phyloP scores from a whole-genome alignment of 805 yeast species.

The Pichia manshurica region DNA sequence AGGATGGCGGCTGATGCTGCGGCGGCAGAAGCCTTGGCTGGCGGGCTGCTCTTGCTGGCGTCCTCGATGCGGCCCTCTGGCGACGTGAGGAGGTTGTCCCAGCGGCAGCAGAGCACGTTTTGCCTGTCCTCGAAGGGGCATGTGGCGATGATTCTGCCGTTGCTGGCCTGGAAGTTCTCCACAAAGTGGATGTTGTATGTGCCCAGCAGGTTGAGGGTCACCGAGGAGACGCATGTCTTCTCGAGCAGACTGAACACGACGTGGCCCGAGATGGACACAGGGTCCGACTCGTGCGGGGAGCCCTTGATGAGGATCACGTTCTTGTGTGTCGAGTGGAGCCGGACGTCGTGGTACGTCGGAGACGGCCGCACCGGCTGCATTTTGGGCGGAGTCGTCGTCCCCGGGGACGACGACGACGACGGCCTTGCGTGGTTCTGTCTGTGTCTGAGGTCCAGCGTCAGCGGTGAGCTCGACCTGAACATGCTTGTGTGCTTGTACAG shows the following conservation, averaged over 20 bases:
- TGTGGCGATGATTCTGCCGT: constrained; percentile 25
- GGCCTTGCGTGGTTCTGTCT: neutral
- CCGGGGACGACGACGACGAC: too few relatives aligned
- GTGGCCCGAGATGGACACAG: constrained; percentile 34
- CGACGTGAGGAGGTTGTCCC: constrained; percentile 42
- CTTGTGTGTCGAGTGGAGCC: constrained; percentile 32
- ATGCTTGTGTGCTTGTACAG: too few relatives aligned
- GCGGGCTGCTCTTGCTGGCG: too few relatives aligned
- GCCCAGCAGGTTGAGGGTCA: constrained; percentile 38
- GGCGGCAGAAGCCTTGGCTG: too few relatives aligned
- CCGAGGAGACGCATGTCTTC: neutral
- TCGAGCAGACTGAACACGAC: constrained; percentile 25
- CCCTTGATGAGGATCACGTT: constrained; percentile 16
- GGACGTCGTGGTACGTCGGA: constrained; percentile 3
- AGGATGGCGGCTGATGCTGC: too few relatives aligned
- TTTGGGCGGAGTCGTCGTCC: too few relatives aligned
- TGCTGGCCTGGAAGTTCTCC: constrained; percentile 25
- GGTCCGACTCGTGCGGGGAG: neutral
- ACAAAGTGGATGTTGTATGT: constrained; percentile 39
- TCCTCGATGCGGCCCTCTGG: constrained; percentile 29
- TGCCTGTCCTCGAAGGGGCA: constrained; percentile 36
- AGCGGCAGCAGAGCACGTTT: constrained; percentile 38
- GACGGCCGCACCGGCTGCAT: neutral
- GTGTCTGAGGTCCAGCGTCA: neutral
- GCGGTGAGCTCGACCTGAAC: constrained; percentile 3